These are phyloP conservation scores for Colletotrichum abscissum DNA, from an alignment of 2,329 filamentous ascomycete species.

Conservation along the genomic window DNA sequence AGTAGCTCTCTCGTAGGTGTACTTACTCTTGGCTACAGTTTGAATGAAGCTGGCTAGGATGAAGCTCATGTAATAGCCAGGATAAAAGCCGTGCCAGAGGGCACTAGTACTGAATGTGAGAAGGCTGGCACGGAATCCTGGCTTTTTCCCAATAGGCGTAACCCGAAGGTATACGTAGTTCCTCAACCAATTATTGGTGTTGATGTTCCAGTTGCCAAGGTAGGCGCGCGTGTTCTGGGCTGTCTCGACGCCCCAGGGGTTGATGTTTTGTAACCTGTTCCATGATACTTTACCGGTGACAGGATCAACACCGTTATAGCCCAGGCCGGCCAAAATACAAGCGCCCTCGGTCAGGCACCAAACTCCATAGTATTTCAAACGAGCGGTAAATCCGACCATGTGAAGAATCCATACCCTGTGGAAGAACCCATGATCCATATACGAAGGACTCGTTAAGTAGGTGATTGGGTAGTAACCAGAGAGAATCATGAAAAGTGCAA, in stretches of 20 bases:
- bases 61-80: constrained; percentile 94
- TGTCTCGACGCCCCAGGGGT: constrained; percentile 84
- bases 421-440: constrained; percentile 74
- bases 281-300: constrained; percentile 87
- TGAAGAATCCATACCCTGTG: constrained; percentile 83
- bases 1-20: neutral
- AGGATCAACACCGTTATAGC: constrained; percentile 92
- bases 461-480: constrained; percentile 73
- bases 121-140: constrained; percentile 92
- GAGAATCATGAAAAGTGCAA: constrained; percentile 80
- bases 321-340: constrained; percentile 92
- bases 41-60: constrained; percentile 91
- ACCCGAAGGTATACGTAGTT: constrained; percentile 97
- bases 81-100: constrained; percentile 98
- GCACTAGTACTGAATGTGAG: constrained; percentile 95
- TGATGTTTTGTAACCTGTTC: constrained; percentile 89
- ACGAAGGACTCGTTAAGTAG: constrained; percentile 74
- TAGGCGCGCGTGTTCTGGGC: constrained; percentile 96
- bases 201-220: constrained; percentile 96
- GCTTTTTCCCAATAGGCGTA: constrained; percentile 94
- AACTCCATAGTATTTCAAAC: constrained; percentile 96
- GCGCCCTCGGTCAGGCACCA: constrained; percentile 94
- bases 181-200: constrained; percentile 95
- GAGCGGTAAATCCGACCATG: constrained; percentile 83
- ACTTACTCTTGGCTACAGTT: constrained; percentile 91